A percentile compares a stretch with the other conserved stretches of the same genome.
Conservation (phyloP, 2,329 filamentous ascomycete species). For the Trichoderma guizhouense region DNA sequence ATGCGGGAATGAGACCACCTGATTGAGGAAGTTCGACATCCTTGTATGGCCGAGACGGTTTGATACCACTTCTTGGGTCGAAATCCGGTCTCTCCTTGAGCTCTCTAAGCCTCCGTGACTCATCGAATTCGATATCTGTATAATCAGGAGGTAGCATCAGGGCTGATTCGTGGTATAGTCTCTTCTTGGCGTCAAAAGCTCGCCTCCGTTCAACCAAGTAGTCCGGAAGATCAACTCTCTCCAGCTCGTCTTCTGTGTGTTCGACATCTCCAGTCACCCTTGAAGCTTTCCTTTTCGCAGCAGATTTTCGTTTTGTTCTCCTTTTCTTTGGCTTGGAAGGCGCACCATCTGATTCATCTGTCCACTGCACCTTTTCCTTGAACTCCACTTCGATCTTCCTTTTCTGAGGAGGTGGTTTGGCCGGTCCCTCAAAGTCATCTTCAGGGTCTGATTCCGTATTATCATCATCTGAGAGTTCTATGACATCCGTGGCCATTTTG, state of each 20-base stretch:
- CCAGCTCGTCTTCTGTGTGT: slow-evolving; percentile 41
- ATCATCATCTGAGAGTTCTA: slow-evolving; percentile 29
- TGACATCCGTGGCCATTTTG: slow-evolving; percentile 21
- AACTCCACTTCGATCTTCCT: slow-evolving; percentile 37
- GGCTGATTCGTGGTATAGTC: slow-evolving; percentile 61
- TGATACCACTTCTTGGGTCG: slow-evolving; percentile 48
- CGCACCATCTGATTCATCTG: slow-evolving; percentile 57
- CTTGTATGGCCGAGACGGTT: slow-evolving; percentile 66
- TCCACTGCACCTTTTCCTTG: slow-evolving; percentile 49
- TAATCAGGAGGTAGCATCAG: slow-evolving; percentile 76
- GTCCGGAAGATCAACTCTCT: slow-evolving; percentile 62
- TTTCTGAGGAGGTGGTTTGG: slow-evolving; percentile 28
- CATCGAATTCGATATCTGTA: slow-evolving; percentile 67
- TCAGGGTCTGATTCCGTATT: slow-evolving; percentile 24
- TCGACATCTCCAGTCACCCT: slow-evolving; percentile 30
- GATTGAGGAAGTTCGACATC: slow-evolving; percentile 75
- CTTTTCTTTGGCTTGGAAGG: slow-evolving; percentile 53
- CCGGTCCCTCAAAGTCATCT: slow-evolving; percentile 5
- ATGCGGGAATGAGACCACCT: slow-evolving; percentile 76
- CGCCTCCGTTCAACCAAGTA: slow-evolving; percentile 67
- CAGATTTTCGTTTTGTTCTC: slow-evolving; percentile 30
- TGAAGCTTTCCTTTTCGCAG: slow-evolving; percentile 27
- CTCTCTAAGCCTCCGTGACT: slow-evolving; percentile 30
- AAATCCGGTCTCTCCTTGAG: slow-evolving; percentile 71
- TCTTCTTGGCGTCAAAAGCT: slow-evolving; percentile 63